phyloP scores from a whole-genome alignment of 225 moss, liverwort and hornwort species.

The Pleurozium schreberi region DNA sequence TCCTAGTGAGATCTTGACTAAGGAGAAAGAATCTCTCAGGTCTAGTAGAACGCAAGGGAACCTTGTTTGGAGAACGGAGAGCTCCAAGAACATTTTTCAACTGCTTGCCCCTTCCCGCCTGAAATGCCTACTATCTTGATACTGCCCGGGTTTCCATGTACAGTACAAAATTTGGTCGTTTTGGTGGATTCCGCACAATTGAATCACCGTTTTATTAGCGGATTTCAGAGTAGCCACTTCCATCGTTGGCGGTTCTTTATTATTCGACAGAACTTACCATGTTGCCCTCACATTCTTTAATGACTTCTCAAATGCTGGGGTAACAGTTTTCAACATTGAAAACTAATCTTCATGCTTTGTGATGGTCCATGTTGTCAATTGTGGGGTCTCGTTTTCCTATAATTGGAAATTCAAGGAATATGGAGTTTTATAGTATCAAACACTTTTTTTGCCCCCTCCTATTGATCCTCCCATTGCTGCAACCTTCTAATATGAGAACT shows the following conservation, averaged over 20 bases:
- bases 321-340: background rate
- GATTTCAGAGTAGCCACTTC: background rate
- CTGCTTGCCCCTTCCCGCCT: background rate
- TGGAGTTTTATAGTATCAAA: background rate
- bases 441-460: background rate
- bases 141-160: background rate
- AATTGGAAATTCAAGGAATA: background rate
- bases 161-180: background rate
- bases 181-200: background rate
- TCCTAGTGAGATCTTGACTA: background rate
- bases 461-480: background rate
- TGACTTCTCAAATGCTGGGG: background rate
- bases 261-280: background rate
- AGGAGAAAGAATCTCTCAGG: background rate
- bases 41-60: background rate
- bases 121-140: slow-evolving; percentile 1
- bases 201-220: background rate
- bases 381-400: background rate
- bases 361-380: background rate
- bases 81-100: slow-evolving; percentile 26
- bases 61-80: background rate
- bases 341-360: background rate
- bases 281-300: background rate
- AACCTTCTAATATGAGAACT: background rate
- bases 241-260: background rate